Percentiles rank a stretch among this genome's conserved stretches.
Conservation (phyloP, 495 filamentous ascomycete species). For the Rhizodiscina lignyota region DNA sequence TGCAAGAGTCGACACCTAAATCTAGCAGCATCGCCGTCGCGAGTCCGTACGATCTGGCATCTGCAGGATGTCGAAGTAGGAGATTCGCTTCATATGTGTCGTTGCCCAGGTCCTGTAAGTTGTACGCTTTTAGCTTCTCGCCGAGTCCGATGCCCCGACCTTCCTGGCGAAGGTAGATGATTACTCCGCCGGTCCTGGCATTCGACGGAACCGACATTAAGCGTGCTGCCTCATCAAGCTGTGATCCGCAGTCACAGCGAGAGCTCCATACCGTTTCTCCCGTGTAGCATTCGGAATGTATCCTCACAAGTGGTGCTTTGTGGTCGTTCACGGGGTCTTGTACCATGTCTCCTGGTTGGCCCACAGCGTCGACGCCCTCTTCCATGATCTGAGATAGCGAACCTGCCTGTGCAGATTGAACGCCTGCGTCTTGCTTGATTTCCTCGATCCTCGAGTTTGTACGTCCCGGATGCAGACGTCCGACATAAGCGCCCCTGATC, state of each 20-base stretch:
- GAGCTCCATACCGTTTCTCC: conserved; percentile 97
- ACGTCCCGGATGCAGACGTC: conserved; percentile 72
- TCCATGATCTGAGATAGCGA: too few species aligned
- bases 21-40: conserved; percentile 89
- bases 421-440: conserved; percentile 21
- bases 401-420: too few species aligned
- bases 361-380: neutral
- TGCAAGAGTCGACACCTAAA: conserved; percentile 53
- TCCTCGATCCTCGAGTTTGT: conserved; percentile 38
- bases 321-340: conserved; percentile 6
- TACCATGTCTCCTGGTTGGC: conserved; percentile 3
- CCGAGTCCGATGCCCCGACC: conserved; percentile 87
- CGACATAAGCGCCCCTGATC: conserved; percentile 85
- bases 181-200: conserved; percentile 58
- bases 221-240: conserved; percentile 88
- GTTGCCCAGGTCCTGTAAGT: conserved; percentile 84
- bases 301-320: conserved; percentile 57
- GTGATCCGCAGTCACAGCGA: conserved; percentile 93
- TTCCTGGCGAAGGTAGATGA: conserved; percentile 91
- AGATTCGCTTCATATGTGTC: conserved; percentile 96
- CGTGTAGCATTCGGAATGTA: conserved; percentile 97
- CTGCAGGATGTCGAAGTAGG: conserved; percentile 78
- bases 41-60: conserved; percentile 84
- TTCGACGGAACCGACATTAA: conserved; percentile 69
- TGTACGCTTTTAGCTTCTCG: conserved; percentile 96